A percentile compares a stretch with the other conserved stretches of the same genome.
Evolutionary conservation across 768 basidiomycete genomes (phyloP).

Genomic region (Tephrocybe sp.): DNA sequence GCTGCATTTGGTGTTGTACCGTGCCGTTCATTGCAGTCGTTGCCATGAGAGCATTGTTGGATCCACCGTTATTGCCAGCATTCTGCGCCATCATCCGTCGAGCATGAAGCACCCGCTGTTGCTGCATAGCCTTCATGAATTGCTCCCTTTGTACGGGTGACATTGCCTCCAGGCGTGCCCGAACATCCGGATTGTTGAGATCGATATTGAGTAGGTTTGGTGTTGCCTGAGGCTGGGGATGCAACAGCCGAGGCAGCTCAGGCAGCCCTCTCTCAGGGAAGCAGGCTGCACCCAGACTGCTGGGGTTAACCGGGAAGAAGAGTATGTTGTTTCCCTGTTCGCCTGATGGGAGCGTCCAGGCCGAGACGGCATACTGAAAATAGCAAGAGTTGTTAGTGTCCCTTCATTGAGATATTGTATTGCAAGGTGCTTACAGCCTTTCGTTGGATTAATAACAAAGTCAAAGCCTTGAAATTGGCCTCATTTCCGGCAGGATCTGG

Average conservation of each 20-base stretch:
- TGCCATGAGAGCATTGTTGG: constrained; percentile 10
- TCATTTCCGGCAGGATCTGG: constrained; percentile 42
- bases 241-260: constrained; percentile 27
- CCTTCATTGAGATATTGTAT: not conserved
- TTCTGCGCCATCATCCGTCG: constrained; percentile 11
- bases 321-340: constrained; percentile 35
- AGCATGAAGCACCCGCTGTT: constrained; percentile 5
- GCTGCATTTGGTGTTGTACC: constrained; percentile 19
- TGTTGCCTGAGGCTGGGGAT: not conserved
- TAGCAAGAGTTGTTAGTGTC: not conserved
- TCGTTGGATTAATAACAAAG: constrained; percentile 39
- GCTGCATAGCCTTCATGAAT: constrained; percentile 18
- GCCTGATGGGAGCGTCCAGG: constrained; percentile 36
- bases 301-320: constrained; percentile 32
- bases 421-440: constrained; percentile 39
- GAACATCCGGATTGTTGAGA: constrained; percentile 16
- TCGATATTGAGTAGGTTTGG: constrained; percentile 4
- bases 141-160: constrained; percentile 24
- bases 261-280: constrained; percentile 43
- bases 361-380: constrained; percentile 38
- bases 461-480: constrained; percentile 38
- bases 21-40: constrained; percentile 11
- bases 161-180: constrained; percentile 23
- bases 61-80: not conserved
- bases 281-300: constrained; percentile 29